Base-by-base conservation (phyloP, 495 filamentous ascomycete genomes). In the Cercophora sp. region DNA sequence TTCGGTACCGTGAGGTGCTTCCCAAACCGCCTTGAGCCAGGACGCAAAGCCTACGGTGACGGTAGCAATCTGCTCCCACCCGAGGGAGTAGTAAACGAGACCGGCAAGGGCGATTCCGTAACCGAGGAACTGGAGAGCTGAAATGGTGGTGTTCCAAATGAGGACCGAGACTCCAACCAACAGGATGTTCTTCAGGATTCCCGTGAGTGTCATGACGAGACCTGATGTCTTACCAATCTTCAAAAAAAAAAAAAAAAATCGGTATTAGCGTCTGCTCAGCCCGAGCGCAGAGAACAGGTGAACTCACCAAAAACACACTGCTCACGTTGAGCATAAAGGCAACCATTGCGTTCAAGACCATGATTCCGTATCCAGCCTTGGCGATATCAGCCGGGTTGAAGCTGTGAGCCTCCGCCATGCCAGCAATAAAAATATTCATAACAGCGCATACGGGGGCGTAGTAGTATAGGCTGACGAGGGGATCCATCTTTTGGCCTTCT, bases 401-500 rank as follows among this genome's bases (percentile, higher is more conserved):
- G 2, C 51, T 67, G 18, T 65, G 66, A 22, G 81, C 56, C 65
- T 91, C 88, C 3, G 80, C 72, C 13, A 76, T 61, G 43, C 83
- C 57, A n/a, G 82, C 82, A 13, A 88, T 72, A n/a, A 82, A 32
- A 24, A 82, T 76, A 57, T 93, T 93, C 79, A 89, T 85, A 39
- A 79, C 52, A 5, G 87, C 85, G 66, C 87, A 91, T 8, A 89
- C 78, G 0, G 88, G 88, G 0, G 88, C 87, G 58, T 85, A 90
- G 68, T 92, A 93, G 72, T 93, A 93, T 23, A 93, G 77, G 27
- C 83, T 88, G 37, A 91, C 86, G 13, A 93, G 75, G 19, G 88
- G 86, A 57, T 92, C 87, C 88, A 93, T 91, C 65, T 86, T 86
- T 48, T 70, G 66, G 48, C 83, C 83, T n/a, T 80, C 72, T 2